phyloP scores from a whole-genome alignment of 225 moss, liverwort and hornwort genomes.

The Sphagnum tenellum region DNA sequence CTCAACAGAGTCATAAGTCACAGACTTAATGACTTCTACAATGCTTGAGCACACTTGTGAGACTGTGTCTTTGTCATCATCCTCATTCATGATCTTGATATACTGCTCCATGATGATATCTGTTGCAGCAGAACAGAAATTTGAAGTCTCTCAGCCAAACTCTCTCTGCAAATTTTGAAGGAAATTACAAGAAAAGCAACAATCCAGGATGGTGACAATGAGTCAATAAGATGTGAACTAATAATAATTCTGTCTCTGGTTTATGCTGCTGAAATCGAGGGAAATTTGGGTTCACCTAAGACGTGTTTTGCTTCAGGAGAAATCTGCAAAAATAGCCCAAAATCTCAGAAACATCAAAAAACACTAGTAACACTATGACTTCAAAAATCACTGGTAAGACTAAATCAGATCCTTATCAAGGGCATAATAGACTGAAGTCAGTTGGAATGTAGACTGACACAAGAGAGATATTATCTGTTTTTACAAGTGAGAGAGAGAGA shows the following conservation, averaged over 20 bases:
- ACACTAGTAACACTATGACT: not conserved
- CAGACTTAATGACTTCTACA: slow-evolving; percentile 80
- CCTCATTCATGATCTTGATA: slow-evolving; percentile 79
- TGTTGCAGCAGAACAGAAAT: slow-evolving; percentile 9
- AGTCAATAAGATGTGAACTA: not conserved
- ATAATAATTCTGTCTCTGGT: not conserved
- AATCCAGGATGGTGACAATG: not conserved
- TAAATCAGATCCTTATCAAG: too few species aligned
- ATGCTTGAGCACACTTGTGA: slow-evolving; percentile 86
- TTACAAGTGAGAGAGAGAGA: too few species aligned
- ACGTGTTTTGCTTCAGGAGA: slow-evolving; percentile 85
- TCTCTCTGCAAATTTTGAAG: too few species aligned
- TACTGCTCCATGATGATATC: slow-evolving; percentile 80
- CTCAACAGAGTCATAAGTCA: slow-evolving; percentile 53
- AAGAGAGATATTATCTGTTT: too few species aligned
- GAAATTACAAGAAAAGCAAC: too few species aligned
- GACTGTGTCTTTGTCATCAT: slow-evolving; percentile 95
- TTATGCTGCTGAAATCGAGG: not conserved
- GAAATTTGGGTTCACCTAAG: slow-evolving; percentile 36
- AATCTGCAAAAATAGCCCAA: slow-evolving; percentile 24
- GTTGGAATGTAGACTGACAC: too few species aligned
- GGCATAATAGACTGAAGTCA: too few species aligned
- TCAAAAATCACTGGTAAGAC: too few species aligned
- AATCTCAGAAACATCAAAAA: not conserved
- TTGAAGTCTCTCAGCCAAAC: too few species aligned